Conservation (phyloP, 768 basidiomycete genomes). For the Mycena haematopus region DNA sequence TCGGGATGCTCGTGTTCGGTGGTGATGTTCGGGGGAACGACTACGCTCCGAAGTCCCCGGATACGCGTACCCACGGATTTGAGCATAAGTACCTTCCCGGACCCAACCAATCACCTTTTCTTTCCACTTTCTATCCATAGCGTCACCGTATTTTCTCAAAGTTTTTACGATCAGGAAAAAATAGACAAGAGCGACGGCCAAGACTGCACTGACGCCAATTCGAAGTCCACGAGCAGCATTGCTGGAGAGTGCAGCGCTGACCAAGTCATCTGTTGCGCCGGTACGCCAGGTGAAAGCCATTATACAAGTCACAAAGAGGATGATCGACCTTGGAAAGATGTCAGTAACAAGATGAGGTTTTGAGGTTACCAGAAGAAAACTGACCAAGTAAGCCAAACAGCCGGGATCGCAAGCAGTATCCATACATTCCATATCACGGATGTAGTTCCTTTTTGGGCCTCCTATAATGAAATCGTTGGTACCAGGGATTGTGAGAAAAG, state of each 20-base stretch:
- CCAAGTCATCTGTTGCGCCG: slow-evolving; percentile 41
- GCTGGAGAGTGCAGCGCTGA: slow-evolving; percentile 35
- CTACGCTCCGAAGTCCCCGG: neutral
- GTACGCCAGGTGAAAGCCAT: slow-evolving; percentile 58
- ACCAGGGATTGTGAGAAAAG: neutral
- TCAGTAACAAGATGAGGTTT: neutral
- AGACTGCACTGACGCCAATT: slow-evolving; percentile 46
- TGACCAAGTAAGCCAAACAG: slow-evolving; percentile 61
- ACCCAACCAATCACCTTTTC: slow-evolving; percentile 14
- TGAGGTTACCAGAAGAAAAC: neutral
- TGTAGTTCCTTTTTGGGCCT: slow-evolving; percentile 41
- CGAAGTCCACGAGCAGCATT: slow-evolving; percentile 46
- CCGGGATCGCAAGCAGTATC: slow-evolving; percentile 60
- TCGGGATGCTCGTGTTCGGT: neutral
- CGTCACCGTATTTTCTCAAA: slow-evolving; percentile 48
- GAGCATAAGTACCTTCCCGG: slow-evolving; percentile 1
- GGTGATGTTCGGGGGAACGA: neutral
- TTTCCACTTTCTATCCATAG: slow-evolving; percentile 20
- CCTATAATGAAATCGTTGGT: slow-evolving; percentile 37
- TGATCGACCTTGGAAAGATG: slow-evolving; percentile 45
- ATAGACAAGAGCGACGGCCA: slow-evolving; percentile 51
- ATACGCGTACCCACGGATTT: neutral
- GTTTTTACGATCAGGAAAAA: slow-evolving; percentile 51
- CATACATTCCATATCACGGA: slow-evolving; percentile 55
- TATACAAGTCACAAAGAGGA: slow-evolving; percentile 53